Evolutionary conservation across 495 filamentous ascomycete species (phyloP).

Genomic region (Platismatia glauca): DNA sequence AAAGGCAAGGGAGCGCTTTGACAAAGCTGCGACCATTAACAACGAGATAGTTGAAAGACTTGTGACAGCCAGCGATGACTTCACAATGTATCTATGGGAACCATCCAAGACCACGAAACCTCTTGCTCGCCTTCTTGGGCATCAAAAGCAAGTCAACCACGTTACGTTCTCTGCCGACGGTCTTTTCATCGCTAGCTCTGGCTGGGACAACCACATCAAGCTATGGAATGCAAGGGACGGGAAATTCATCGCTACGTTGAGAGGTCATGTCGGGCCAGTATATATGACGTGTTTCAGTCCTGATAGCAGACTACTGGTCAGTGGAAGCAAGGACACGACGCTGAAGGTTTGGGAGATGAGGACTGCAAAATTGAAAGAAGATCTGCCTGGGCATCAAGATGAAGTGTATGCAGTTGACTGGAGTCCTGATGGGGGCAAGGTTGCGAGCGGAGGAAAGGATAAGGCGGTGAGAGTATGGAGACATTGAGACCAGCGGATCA

Average conservation of each 20-base stretch:
- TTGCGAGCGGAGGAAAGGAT: constrained; percentile 87
- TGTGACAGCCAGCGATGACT: constrained; percentile 88
- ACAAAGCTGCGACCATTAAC: constrained; percentile 72
- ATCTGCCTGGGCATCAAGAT: constrained; percentile 90
- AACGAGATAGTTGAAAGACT: constrained; percentile 76
- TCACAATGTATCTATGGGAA: constrained; percentile 95
- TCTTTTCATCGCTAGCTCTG: constrained; percentile 71
- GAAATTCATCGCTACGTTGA: constrained; percentile 74
- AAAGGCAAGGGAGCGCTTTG: constrained; percentile 76
- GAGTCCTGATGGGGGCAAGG: constrained; percentile 75
- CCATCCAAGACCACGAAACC: constrained; percentile 72
- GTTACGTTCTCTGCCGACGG: constrained; percentile 90
- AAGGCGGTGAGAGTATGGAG: constrained; percentile 84
- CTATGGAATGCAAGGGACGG: constrained; percentile 69
- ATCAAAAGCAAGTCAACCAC: constrained; percentile 95
- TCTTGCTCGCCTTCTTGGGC: constrained; percentile 76
- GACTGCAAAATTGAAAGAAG: constrained; percentile 65
- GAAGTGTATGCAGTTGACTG: constrained; percentile 93
- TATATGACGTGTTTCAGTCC: constrained; percentile 87
- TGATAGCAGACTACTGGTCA: constrained; percentile 78
- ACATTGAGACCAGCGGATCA: constrained; percentile 37
- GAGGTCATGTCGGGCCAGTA: constrained; percentile 88
- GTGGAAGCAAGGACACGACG: constrained; percentile 83
- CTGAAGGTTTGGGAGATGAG: constrained; percentile 53
- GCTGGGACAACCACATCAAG: constrained; percentile 90